Base-by-base conservation (phyloP, 495 filamentous ascomycete genomes). In the Hypomontagnella monticulosa region DNA sequence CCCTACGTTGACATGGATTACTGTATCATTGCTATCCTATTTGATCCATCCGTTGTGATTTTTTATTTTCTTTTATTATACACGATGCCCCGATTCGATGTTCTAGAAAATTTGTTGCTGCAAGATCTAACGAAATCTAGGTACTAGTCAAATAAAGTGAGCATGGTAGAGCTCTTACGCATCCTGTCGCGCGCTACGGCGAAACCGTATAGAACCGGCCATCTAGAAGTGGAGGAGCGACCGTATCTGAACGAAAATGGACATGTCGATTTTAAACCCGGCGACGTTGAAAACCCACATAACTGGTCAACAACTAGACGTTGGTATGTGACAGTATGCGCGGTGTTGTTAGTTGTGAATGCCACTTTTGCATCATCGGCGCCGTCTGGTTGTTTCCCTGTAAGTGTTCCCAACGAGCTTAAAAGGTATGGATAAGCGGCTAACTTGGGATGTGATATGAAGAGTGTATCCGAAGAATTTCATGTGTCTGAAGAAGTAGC, bases 331-430 rank as follows among this genome's bases (percentile, higher is more conserved):
- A 84, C 83, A 0, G 57, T 80, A 41, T 67, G 77, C 32, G 66
- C 76, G 18, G 76, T 85, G 32, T 46, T 83, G 8, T 74, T 80
- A 5, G 80, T 86, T 36, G 73, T 83, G 52, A 86, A 85, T 66
- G 81, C 80, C 9, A 84, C 83, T 9, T 84, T 85, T 56, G 78
- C 83, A 10, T 84, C 81, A 2, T 83, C 81, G 14, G 74, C 80
- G 3, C 76, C 79, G 3, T 83, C 81, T 44, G 82, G 81, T 14
- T 81, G 79, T 58, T 76, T 84, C 36, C 51, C 42, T 5, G 75
- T 68, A 59, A 49, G 65, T 59, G 11, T 40, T 52, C 3, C 16
- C 49, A n/a, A 23, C 16, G 4, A 27, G 2, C 1, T 46, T 18
- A 7, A 5, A 33, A 11, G 7, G 20, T 5, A 27, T 53, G 9